Conservation (phyloP, 139 green algal genomes). For the Haematococcus lacustris region DNA sequence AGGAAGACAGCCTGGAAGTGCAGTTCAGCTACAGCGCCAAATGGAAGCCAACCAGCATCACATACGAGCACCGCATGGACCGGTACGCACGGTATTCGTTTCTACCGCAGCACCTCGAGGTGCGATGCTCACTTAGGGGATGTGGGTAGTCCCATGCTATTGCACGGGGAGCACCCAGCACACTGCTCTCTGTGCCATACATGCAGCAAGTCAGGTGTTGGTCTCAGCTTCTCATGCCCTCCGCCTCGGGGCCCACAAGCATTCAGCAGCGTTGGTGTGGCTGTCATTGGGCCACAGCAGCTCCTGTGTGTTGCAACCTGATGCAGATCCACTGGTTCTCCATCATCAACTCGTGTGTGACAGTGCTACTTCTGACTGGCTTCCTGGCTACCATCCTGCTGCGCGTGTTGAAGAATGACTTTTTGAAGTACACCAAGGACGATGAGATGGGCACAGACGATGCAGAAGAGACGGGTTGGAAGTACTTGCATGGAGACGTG, state of each 20-base stretch:
- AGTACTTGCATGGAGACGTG: slow-evolving; percentile 94
- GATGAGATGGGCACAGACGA: slow-evolving; percentile 23
- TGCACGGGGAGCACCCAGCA: too few species aligned
- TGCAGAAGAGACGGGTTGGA: slow-evolving; percentile 69
- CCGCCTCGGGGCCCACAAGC: too few species aligned
- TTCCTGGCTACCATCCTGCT: slow-evolving; percentile 95
- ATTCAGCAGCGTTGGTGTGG: too few species aligned
- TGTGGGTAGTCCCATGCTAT: too few species aligned
- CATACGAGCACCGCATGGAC: slow-evolving; percentile 80
- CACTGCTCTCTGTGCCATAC: too few species aligned
- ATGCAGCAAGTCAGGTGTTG: too few species aligned
- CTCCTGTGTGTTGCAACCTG: too few species aligned
- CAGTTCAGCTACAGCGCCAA: slow-evolving; percentile 82
- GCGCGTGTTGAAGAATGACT: slow-evolving; percentile 90
- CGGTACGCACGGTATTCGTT: slow-evolving; percentile 86
- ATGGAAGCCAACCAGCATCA: slow-evolving; percentile 66
- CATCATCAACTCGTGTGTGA: slow-evolving; percentile 95
- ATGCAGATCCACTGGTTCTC: slow-evolving; percentile 94
- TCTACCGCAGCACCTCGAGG: slow-evolving; percentile 88
- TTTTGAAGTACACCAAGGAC: slow-evolving; percentile 53
- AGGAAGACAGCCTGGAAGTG: slow-evolving; percentile 17
- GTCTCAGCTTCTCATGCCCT: too few species aligned
- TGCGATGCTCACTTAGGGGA: too few species aligned
- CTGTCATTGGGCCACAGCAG: too few species aligned
- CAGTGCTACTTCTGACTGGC: slow-evolving; percentile 88